These are phyloP conservation scores for Oryza officinalis DNA, from an alignment of 176 grass and related monocot species.

Conservation along the genomic window DNA sequence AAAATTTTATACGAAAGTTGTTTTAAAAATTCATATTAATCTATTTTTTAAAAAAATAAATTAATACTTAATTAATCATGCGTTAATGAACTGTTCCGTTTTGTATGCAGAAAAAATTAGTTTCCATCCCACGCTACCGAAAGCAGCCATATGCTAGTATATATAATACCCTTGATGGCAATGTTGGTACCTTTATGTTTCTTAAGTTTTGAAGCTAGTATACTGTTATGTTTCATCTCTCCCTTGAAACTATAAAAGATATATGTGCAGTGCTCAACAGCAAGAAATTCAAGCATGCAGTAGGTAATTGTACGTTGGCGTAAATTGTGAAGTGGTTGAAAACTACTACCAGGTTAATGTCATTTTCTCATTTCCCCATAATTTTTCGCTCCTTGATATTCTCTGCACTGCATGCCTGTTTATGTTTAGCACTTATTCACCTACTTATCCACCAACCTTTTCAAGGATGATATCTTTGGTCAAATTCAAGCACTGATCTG, in stretches of 20 bases:
- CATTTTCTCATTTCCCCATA: neutral
- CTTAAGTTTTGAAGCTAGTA: neutral
- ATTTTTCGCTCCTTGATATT: neutral
- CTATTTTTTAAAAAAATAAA: no score
- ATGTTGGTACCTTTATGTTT: neutral
- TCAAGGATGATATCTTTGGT: slow-evolving; percentile 1
- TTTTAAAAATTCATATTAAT: no score
- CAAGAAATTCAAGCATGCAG: slow-evolving; percentile 6
- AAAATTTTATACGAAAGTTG: no score
- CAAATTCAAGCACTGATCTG: neutral
- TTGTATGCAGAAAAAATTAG: no score
- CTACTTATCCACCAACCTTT: slow-evolving; percentile 29
- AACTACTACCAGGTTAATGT: neutral
- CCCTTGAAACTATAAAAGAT: no score
- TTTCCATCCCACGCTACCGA: no score
- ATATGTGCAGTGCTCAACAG: neutral
- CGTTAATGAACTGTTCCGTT: no score
- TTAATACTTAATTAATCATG: no score
- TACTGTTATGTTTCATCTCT: neutral
- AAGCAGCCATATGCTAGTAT: no score
- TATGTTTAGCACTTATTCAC: slow-evolving; percentile 2
- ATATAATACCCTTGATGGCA: neutral
- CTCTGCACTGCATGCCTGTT: neutral
- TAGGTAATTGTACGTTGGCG: neutral
- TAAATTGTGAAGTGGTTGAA: slow-evolving; percentile 20